These are phyloP conservation scores for Salvia hispanica DNA, from an alignment of 257 asterid genomes.

Conservation along the genomic window DNA sequence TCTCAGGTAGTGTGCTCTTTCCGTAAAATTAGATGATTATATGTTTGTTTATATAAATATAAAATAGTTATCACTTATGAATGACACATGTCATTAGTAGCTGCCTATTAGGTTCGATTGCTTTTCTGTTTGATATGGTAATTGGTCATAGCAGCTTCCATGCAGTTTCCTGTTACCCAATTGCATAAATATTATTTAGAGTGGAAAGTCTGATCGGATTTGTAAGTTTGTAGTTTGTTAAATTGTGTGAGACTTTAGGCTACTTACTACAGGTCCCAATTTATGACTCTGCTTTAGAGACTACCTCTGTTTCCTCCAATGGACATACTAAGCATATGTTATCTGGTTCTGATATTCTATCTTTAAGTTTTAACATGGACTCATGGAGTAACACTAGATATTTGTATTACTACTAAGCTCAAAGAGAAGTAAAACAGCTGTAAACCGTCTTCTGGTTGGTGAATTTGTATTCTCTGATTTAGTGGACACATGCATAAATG, in stretches of 20 bases:
- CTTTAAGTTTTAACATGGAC: neutral
- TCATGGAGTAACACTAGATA: neutral
- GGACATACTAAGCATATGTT: neutral
- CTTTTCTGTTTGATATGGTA: conserved; percentile 17
- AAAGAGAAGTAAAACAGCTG: neutral
- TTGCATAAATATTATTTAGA: neutral
- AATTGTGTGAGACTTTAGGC: neutral
- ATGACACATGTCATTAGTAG: neutral
- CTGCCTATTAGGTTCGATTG: neutral
- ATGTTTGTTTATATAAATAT: neutral
- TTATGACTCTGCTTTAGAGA: neutral
- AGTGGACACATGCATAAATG: neutral
- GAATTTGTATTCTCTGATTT: neutral
- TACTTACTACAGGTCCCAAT: neutral
- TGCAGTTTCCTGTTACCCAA: conserved; percentile 14
- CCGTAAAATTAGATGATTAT: neutral
- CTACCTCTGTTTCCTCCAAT: conserved; percentile 6
- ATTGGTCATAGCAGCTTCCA: neutral
- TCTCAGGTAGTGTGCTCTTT: neutral
- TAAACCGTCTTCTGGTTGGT: neutral
- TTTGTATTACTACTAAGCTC: neutral
- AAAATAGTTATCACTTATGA: neutral
- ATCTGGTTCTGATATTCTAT: neutral
- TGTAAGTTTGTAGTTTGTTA: neutral
- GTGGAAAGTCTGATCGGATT: neutral